Evolutionary conservation across 2,329 filamentous ascomycete species (phyloP), one percentile per base, ranked within the genome.

Genomic region (Leptographium galeiforme): DNA sequence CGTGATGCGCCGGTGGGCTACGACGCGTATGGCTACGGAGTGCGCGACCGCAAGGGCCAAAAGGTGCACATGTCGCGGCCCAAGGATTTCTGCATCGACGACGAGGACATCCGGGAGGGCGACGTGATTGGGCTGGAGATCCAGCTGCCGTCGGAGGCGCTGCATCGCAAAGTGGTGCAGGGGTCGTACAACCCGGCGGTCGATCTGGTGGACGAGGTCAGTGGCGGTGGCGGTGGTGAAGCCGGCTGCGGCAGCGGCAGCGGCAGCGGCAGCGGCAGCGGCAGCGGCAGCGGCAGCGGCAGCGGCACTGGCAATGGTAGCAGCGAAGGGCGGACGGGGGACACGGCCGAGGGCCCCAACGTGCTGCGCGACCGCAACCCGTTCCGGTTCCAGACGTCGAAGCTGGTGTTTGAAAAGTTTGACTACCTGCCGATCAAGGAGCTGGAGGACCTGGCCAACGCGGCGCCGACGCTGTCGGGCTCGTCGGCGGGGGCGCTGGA

Each of bases 51-150:
- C 30, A 79, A 85, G 36, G 93, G 93, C 19, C 89, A 97, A 66
- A 91, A 91, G 57, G 87, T 95, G 52, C 89, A 93, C 71, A 89
- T 93, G 73, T 96, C 90, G 58, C 82, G 91, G 49, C 89, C 90
- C n/a, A 89, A 89, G 63, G 86, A 90, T 59, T 91, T 95, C 68
- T 90, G 90, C 57, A 82, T 83, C 0, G 77, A 84, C 1, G 84
- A 84, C 48, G 85, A 91, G 65, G 80, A 89, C 53, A 81, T 97
- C 51, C 77, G 79, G 46, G 89, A 95, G 67, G 93, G 91, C 46
- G 93, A 98, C 66, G 88, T 98, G 11, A 87, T 98, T 54, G 93
- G 93, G 5, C 73, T 98, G 45, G 89, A 97, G 66, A 95, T 96
- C 57, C 88, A 86, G 58, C 78, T 98, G 1, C 93, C 93, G 0